These are phyloP conservation scores for Colletotrichum cereale DNA, from an alignment of 2,329 filamentous ascomycete species.

Conservation along the genomic window DNA sequence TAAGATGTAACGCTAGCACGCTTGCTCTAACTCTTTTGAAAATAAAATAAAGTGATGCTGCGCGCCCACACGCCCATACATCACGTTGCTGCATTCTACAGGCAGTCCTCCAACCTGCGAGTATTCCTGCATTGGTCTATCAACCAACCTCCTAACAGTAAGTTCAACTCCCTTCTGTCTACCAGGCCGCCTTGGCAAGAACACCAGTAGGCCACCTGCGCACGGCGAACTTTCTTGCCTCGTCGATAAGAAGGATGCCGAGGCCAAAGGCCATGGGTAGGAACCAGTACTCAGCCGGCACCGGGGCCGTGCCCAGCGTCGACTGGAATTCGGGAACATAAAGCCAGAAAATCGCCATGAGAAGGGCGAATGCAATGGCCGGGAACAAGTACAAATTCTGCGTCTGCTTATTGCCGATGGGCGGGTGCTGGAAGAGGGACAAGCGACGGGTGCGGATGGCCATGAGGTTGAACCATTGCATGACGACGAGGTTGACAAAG, in stretches of 20 bases:
- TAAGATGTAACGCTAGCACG: neutral
- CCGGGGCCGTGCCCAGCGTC: conserved; percentile 69
- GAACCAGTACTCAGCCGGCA: conserved; percentile 83
- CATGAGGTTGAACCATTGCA: conserved; percentile 85
- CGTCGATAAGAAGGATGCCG: conserved; percentile 64
- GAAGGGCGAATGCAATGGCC: conserved; percentile 76
- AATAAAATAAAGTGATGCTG: neutral
- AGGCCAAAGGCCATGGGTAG: conserved; percentile 79
- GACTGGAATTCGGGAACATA: conserved; percentile 76
- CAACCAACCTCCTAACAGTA: neutral
- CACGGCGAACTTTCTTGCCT: conserved; percentile 64
- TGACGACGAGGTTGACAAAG: conserved; percentile 84
- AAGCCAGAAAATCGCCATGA: conserved; percentile 77
- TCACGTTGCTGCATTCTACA: neutral
- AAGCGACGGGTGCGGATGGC: conserved; percentile 74
- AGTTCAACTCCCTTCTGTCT: conserved; percentile 43
- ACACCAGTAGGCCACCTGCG: conserved; percentile 58
- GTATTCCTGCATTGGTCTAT: neutral
- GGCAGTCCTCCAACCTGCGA: neutral
- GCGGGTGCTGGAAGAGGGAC: conserved; percentile 79
- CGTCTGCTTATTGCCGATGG: conserved; percentile 72
- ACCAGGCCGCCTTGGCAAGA: conserved; percentile 65
- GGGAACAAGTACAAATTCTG: conserved; percentile 79
- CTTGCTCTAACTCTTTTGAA: neutral
- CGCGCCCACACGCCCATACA: neutral